Conservation (phyloP, 2,329 filamentous ascomycete genomes). For the Exophiala alcalophila region DNA sequence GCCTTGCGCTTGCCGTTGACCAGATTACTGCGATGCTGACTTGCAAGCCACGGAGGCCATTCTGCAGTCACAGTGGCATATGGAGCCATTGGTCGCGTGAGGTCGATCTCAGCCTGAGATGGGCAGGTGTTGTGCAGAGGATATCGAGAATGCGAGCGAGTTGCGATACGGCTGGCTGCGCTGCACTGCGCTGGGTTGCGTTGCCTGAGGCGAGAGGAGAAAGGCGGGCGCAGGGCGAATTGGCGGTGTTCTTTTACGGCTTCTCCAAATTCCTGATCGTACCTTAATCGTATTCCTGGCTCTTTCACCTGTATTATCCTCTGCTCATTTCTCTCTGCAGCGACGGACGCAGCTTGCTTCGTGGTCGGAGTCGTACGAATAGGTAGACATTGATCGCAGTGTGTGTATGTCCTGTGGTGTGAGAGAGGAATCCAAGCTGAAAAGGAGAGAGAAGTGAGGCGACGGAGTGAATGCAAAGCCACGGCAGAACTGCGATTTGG, state of each 20-base stretch:
- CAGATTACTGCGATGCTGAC: constrained; percentile 19
- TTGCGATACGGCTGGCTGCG: background rate
- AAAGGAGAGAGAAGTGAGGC: constrained; percentile 3
- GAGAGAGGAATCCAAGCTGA: constrained; percentile 1
- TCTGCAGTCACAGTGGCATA: constrained; percentile 13
- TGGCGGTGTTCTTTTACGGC: too few species aligned
- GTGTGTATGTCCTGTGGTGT: background rate
- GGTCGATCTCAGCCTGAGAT: constrained; percentile 1
- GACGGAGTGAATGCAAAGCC: constrained; percentile 7
- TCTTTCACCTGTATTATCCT: constrained; percentile 4
- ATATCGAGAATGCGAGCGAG: too few species aligned
- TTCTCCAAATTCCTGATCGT: too few species aligned
- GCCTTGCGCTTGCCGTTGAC: constrained; percentile 20
- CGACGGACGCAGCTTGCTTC: constrained; percentile 12
- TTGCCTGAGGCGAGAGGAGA: too few species aligned
- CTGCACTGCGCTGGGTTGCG: too few species aligned
- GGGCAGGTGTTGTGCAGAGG: background rate
- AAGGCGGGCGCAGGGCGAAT: too few species aligned
- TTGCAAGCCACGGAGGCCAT: constrained; percentile 10
- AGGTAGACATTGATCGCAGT: constrained; percentile 7
- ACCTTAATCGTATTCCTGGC: background rate
- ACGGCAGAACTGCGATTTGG: constrained; percentile 9
- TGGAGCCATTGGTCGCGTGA: constrained; percentile 10
- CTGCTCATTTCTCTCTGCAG: constrained; percentile 7
- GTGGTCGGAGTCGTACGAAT: constrained; percentile 9